Evolutionary conservation across 176 grass and related monocot species (phyloP).

Genomic region (Musa itinerans): DNA sequence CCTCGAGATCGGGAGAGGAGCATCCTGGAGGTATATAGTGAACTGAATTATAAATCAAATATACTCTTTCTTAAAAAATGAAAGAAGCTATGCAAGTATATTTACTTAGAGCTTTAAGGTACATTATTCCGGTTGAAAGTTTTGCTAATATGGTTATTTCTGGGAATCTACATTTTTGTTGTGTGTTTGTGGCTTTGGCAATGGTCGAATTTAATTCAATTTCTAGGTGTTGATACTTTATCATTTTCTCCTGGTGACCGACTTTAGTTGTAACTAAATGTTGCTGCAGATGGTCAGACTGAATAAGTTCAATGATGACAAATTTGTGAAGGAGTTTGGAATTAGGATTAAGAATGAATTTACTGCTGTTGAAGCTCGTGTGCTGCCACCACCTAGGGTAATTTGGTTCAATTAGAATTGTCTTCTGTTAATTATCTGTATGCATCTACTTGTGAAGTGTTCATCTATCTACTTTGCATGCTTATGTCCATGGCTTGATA

Average conservation of each 20-base stretch:
- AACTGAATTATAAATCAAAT: neutral
- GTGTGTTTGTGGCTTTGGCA: neutral
- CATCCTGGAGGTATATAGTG: conserved; percentile 46
- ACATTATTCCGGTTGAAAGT: too few species aligned
- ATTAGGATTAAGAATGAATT: conserved; percentile 44
- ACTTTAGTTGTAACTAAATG: neutral
- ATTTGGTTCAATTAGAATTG: neutral
- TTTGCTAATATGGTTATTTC: neutral
- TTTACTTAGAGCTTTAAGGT: too few species aligned
- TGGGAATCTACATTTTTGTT: conserved; percentile 2
- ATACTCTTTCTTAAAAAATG: too few species aligned
- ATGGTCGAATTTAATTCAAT: neutral
- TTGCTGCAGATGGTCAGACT: conserved; percentile 34
- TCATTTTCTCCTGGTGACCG: neutral
- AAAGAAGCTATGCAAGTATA: too few species aligned
- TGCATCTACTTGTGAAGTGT: neutral
- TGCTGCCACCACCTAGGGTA: conserved; percentile 63
- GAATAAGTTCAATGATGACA: conserved; percentile 42
- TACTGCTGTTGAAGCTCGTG: conserved; percentile 50
- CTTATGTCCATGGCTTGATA: neutral
- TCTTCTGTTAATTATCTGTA: neutral
- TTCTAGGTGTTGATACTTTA: neutral
- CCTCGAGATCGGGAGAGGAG: conserved; percentile 58
- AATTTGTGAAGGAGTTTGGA: conserved; percentile 59
- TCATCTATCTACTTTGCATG: too few species aligned